phyloP scores from a whole-genome alignment of 768 basidiomycete genomes.

The Boletus pseudo-olivaceus region DNA sequence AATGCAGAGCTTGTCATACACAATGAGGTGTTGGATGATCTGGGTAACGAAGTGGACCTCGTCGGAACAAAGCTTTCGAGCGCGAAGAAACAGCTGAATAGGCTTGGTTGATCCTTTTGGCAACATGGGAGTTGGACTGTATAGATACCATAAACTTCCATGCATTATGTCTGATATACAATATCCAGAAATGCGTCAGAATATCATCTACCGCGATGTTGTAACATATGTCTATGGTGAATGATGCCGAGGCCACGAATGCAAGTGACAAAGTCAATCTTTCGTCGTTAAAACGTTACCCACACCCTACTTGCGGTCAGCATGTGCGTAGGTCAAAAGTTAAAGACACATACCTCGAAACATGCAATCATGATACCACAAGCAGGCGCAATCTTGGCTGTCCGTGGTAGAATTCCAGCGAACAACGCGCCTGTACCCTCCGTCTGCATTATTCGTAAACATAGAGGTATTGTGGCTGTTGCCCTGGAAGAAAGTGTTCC shows the following conservation, averaged over 20 bases:
- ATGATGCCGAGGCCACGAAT: slow-evolving; percentile 11
- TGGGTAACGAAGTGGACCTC: slow-evolving; percentile 71
- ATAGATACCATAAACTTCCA: slow-evolving; percentile 22
- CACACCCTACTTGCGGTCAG: slow-evolving; percentile 46
- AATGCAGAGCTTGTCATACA: slow-evolving; percentile 77
- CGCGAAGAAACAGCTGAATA: slow-evolving; percentile 80
- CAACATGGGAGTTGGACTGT: slow-evolving; percentile 3
- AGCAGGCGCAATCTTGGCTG: slow-evolving; percentile 94
- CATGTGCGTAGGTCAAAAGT: slow-evolving; percentile 3
- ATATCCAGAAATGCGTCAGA: slow-evolving; percentile 11
- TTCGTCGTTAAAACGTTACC: slow-evolving; percentile 48
- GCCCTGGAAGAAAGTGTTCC: slow-evolving; percentile 36
- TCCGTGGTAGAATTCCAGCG: slow-evolving; percentile 80
- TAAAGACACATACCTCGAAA: slow-evolving; percentile 64
- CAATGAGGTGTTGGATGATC: slow-evolving; percentile 80
- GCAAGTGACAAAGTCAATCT: slow-evolving; percentile 10
- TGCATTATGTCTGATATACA: background rate
- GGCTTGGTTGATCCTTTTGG: slow-evolving; percentile 49
- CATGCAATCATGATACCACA: slow-evolving; percentile 98
- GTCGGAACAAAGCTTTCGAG: slow-evolving; percentile 75
- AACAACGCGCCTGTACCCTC: slow-evolving; percentile 81
- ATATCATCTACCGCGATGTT: slow-evolving; percentile 16
- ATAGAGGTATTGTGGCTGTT: slow-evolving; percentile 58
- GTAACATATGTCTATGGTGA: slow-evolving; percentile 30
- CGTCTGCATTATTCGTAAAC: slow-evolving; percentile 64